Conservation (phyloP, 345 rosid genomes). For the Noccaea bulbosa region DNA sequence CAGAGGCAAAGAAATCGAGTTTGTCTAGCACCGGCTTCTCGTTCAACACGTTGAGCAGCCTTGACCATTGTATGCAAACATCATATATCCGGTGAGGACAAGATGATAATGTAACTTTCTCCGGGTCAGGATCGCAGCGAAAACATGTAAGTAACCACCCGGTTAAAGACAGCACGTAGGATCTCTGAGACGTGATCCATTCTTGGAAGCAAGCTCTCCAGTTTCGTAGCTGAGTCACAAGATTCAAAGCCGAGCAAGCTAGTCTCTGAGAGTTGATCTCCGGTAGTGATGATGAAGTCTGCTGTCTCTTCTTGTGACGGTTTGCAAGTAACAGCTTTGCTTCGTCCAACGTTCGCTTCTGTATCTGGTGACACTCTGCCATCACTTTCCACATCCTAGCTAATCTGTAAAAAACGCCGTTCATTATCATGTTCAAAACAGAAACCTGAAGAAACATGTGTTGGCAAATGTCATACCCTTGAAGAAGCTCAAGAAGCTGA, state of each 20-base stretch:
- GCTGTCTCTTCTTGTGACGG: conserved; percentile 51
- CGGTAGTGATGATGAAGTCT: conserved; percentile 49
- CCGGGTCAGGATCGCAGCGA: conserved; percentile 65
- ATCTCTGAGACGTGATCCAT: conserved; percentile 86
- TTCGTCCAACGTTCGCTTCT: conserved; percentile 80
- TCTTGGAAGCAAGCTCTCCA: conserved; percentile 85
- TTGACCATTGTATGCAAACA: conserved; percentile 85
- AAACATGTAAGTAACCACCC: conserved; percentile 88
- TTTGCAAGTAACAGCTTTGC: conserved; percentile 84
- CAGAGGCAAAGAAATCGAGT: conserved; percentile 79
- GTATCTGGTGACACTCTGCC: conserved; percentile 86
- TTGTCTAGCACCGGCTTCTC: conserved; percentile 81
- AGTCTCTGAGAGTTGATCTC: conserved; percentile 64
- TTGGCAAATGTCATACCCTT: conserved; percentile 61
- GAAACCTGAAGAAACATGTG: conserved; percentile 6
- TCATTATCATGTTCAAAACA: conserved; percentile 2
- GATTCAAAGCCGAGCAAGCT: conserved; percentile 69
- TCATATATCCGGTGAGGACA: conserved; percentile 67
- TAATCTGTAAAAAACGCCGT: conserved; percentile 52
- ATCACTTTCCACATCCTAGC: conserved; percentile 91
- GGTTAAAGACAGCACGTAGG: conserved; percentile 66
- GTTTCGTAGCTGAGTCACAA: conserved; percentile 75
- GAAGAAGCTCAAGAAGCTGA: conserved; percentile 78
- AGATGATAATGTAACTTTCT: conserved; percentile 60
- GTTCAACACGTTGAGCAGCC: conserved; percentile 59